Conservation (phyloP, 2,329 filamentous ascomycete genomes). For the Penicillium sp. region DNA sequence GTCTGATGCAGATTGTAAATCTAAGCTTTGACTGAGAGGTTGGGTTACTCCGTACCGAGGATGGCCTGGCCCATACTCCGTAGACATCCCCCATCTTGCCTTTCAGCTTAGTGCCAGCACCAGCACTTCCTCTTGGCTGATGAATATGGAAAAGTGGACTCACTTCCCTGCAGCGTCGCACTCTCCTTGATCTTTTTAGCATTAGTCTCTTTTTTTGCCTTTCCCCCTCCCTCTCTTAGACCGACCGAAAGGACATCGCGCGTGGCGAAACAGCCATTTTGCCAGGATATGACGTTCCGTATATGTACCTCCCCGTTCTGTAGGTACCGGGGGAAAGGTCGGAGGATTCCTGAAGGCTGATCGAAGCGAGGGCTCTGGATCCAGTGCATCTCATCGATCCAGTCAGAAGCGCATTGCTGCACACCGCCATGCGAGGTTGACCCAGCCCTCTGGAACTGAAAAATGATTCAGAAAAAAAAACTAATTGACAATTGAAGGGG, state of each 20-base stretch:
- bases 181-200: background rate
- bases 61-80: background rate
- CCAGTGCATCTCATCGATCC: background rate
- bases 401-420: background rate
- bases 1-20: background rate
- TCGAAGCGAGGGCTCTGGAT: background rate
- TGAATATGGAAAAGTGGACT: background rate
- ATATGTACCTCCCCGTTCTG: background rate
- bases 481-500: background rate
- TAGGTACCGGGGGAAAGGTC: background rate
- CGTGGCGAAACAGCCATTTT: background rate
- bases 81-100: background rate
- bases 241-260: background rate
- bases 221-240: background rate
- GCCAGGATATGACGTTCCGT: background rate
- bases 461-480: background rate
- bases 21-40: background rate
- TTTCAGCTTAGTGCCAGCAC: background rate
- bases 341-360: background rate
- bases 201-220: background rate
- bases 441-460: background rate
- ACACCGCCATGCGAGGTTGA: slow-evolving; percentile 1
- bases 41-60: background rate
- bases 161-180: background rate
- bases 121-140: background rate